Percentiles rank a stretch among this genome's conserved stretches.
Conservation (phyloP, 2,329 filamentous ascomycete genomes). For the Alternaria consortialis region DNA sequence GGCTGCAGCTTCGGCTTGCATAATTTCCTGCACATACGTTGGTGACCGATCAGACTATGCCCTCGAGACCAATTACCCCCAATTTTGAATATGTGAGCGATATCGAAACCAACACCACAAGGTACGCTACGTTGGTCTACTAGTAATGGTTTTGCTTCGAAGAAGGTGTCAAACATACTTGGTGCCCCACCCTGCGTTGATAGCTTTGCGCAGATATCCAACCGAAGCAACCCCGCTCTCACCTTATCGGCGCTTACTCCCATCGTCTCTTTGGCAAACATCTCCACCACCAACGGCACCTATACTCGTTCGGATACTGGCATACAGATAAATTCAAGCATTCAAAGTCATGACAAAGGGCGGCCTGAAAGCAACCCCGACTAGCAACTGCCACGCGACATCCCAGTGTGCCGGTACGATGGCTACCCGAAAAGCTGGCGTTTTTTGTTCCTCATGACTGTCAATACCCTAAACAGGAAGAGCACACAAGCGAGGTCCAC, state of each 20-base stretch:
- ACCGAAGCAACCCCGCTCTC: conserved; percentile 24
- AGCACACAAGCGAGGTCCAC: background rate
- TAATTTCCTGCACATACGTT: background rate
- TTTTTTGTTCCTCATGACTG: background rate
- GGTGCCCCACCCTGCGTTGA: conserved; percentile 7
- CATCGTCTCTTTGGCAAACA: conserved; percentile 31
- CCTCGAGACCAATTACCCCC: background rate
- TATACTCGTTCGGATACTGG: conserved; percentile 12
- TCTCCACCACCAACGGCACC: conserved; percentile 26
- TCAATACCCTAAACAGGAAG: background rate
- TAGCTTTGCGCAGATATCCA: conserved; percentile 10
- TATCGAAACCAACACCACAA: background rate
- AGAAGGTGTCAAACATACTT: conserved; percentile 6
- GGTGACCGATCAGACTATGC: background rate
- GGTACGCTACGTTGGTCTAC: conserved; percentile 1
- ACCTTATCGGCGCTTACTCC: conserved; percentile 37
- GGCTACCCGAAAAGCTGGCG: background rate
- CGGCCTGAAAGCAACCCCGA: conserved; percentile 1
- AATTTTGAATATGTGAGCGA: background rate
- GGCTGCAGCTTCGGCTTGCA: conserved; percentile 11
- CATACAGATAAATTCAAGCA: background rate
- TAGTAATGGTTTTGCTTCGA: conserved; percentile 3
- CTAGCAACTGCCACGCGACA: conserved; percentile 10
- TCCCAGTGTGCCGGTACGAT: conserved; percentile 1
- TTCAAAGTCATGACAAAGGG: conserved; percentile 5